A percentile compares a stretch with the other conserved stretches of the same genome.
Evolutionary conservation across 1,139 yeast genomes (phyloP).

Genomic region (Schwanniomyces etchellsii): DNA sequence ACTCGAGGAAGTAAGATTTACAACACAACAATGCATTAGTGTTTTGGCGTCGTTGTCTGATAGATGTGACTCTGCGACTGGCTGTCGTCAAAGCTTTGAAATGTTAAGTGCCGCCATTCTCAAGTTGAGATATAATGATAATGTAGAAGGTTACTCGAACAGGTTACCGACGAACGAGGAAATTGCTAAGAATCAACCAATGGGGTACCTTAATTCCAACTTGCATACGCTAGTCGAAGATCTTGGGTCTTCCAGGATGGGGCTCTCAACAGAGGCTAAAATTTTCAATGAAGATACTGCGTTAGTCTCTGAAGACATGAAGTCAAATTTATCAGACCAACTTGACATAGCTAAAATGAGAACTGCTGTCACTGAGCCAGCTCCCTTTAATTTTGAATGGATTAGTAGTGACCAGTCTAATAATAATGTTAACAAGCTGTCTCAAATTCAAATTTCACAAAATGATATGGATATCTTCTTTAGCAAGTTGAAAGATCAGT

Average conservation of each 20-base stretch:
- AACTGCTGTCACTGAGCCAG: neutral
- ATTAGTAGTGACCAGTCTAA: constrained; percentile 7
- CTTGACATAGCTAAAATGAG: neutral
- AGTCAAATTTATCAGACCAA: neutral
- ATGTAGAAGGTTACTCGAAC: constrained; percentile 18
- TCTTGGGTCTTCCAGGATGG: constrained; percentile 8
- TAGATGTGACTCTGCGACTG: constrained; percentile 72
- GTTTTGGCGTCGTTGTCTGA: constrained; percentile 60
- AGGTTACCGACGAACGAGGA: constrained; percentile 18
- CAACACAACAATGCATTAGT: constrained; percentile 52
- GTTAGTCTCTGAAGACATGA: constrained; percentile 1
- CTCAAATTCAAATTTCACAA: constrained; percentile 2
- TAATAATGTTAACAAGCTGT: neutral
- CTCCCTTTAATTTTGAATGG: constrained; percentile 27
- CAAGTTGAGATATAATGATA: constrained; percentile 51
- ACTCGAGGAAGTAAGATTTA: constrained; percentile 47
- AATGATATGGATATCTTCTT: constrained; percentile 38
- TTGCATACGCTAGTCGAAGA: constrained; percentile 33
- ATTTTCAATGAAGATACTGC: neutral
- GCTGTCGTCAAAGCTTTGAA: constrained; percentile 68
- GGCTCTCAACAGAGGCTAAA: neutral
- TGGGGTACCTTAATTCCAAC: constrained; percentile 33
- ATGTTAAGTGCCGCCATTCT: constrained; percentile 68
- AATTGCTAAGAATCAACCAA: constrained; percentile 22
- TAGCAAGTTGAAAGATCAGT: constrained; percentile 30